Conservation (phyloP, 2,329 filamentous ascomycete species). For the Dothistroma pini region DNA sequence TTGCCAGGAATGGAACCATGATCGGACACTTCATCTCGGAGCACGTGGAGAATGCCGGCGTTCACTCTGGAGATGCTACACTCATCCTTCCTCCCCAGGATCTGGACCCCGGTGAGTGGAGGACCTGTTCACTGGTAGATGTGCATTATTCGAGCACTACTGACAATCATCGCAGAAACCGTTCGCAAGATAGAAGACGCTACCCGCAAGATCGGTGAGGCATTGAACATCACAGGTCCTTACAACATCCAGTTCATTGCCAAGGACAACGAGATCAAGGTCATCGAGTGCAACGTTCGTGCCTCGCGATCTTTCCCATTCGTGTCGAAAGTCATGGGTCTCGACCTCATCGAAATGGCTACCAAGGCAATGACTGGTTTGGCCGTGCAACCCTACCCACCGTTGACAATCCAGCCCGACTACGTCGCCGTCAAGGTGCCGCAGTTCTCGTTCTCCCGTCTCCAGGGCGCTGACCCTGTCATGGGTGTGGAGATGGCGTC, state of each 20-base stretch:
- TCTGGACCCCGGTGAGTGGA: slow-evolving; percentile 60
- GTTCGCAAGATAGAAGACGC: slow-evolving; percentile 90
- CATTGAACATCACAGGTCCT: slow-evolving; percentile 91
- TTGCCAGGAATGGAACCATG: slow-evolving; percentile 83
- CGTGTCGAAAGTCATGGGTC: slow-evolving; percentile 97
- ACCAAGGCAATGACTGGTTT: slow-evolving; percentile 92
- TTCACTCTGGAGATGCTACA: slow-evolving; percentile 96
- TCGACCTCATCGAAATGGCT: slow-evolving; percentile 97
- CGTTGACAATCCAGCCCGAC: slow-evolving; percentile 68
- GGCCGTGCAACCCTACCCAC: slow-evolving; percentile 78
- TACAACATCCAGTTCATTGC: slow-evolving; percentile 99
- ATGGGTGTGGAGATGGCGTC: slow-evolving; percentile 99
- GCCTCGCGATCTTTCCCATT: slow-evolving; percentile 97
- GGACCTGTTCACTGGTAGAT: neutral
- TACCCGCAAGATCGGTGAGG: slow-evolving; percentile 89
- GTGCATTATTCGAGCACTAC: neutral
- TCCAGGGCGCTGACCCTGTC: slow-evolving; percentile 93
- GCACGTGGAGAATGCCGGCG: slow-evolving; percentile 97
- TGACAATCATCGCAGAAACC: slow-evolving; percentile 56
- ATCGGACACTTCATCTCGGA: slow-evolving; percentile 97
- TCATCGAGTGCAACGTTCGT: slow-evolving; percentile 98
- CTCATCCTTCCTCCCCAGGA: slow-evolving; percentile 94
- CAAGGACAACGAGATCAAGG: slow-evolving; percentile 99
- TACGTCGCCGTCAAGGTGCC: slow-evolving; percentile 97
- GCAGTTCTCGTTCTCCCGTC: slow-evolving; percentile 96